Evolutionary conservation across 208 protist genomes (phyloP), one percentile per base, ranked within the genome.

Genomic region (Balamuthia mandrillaris): DNA sequence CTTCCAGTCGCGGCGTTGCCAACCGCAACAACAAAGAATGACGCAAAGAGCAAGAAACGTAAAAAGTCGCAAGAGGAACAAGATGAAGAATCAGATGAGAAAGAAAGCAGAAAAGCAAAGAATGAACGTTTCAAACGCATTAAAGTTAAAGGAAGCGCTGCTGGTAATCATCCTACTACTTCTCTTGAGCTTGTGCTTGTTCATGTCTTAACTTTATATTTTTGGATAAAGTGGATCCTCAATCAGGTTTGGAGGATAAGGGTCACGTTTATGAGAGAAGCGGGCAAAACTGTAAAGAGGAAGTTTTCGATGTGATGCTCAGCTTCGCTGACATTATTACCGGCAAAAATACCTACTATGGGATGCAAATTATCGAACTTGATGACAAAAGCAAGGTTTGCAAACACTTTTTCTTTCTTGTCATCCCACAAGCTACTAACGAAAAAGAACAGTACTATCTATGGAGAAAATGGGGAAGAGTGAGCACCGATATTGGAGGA

Each of bases 71-170:
- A 81, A 18, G 33, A 63, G 4, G 49, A 42, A 18, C 12, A 61
- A 2, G 85, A 78, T 51, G 61, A 84, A 0, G 85, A 61, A 6
- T 16, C 29, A 35, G 74, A 52, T 14, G 85, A 60, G 29, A 24
- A 75, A 6, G 39, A 83, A 45, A n/a, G 2, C 39, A 54, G 18
- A 45, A 24, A 75, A 14, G 27, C 7, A n/a, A 1, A 58, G 54
- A 7, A 24, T 12, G 49, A 31, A 12, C 4, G 27, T 24, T 14
- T 10, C 9, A 49, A 85, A 42, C 84, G 85, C 63, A 44, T 85
- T 14, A 85, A 66, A 65, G 85, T 84, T 44, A 88, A 88, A 51
- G 85, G 85, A 45, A 88, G 79, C 27, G 74, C 77, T 3, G 70
- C 65, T 24, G 65, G 35, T 74, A 24, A 9, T 14, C 16, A 14